phyloP scores from a whole-genome alignment of 148 eudicot genomes.

The Fagopyrum esculentum region DNA sequence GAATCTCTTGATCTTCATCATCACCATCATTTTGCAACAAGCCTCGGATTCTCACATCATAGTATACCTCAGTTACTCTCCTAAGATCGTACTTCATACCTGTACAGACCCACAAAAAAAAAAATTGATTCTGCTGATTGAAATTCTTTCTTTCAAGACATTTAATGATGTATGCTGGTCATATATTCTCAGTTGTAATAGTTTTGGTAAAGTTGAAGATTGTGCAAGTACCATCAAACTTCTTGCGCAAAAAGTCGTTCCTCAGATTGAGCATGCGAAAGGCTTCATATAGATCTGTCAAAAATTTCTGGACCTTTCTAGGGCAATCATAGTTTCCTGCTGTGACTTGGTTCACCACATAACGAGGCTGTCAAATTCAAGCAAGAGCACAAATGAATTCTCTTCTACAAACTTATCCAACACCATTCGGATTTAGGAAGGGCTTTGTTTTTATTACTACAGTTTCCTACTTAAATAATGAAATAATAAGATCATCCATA shows the following conservation, averaged over 20 bases:
- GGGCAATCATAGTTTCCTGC: conserved; percentile 96
- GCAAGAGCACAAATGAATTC: not conserved
- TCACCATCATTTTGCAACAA: conserved; percentile 8
- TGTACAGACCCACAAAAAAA: conserved; percentile 1
- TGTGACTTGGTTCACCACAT: conserved; percentile 91
- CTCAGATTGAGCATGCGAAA: conserved; percentile 97
- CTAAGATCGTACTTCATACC: conserved; percentile 18
- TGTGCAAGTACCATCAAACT: conserved; percentile 68
- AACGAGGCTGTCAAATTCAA: conserved; percentile 72
- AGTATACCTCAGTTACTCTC: conserved; percentile 17
- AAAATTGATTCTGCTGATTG: not conserved
- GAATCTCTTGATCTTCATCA: not conserved
- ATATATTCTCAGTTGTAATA: not conserved
- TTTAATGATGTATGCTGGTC: not conserved
- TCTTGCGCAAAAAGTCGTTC: conserved; percentile 89
- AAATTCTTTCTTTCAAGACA: not conserved
- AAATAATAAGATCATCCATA: not conserved
- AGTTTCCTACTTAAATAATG: too few relatives aligned
- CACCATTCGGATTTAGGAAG: too few relatives aligned
- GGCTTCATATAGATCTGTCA: conserved; percentile 90
- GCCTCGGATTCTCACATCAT: conserved; percentile 20
- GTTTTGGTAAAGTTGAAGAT: not conserved
- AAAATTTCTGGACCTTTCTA: conserved; percentile 66
- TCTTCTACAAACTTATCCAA: too few relatives aligned
- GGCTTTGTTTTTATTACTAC: too few relatives aligned